Conservation (phyloP, 768 basidiomycete species). For the Hirschioporus abietinus region DNA sequence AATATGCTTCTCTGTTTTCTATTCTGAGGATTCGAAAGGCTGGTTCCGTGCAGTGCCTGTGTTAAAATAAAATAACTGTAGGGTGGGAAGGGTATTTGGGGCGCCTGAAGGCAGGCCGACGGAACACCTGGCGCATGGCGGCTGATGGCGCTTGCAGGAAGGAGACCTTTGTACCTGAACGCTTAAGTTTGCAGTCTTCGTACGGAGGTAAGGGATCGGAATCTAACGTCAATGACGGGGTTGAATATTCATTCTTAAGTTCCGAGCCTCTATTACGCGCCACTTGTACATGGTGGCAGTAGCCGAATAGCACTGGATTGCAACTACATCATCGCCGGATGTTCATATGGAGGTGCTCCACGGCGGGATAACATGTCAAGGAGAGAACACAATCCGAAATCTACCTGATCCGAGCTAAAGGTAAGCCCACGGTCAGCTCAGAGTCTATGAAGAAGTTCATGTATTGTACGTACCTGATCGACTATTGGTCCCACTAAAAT, state of each 20-base stretch:
- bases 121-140: not conserved
- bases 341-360: not conserved
- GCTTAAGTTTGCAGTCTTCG: not conserved
- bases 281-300: not conserved
- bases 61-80: not conserved
- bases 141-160: not conserved
- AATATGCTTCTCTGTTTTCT: not conserved
- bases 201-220: not conserved
- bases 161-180: not conserved
- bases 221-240: not conserved
- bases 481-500: slow-evolving; percentile 1
- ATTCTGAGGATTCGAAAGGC: not conserved
- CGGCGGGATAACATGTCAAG: not conserved
- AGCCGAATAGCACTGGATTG: not conserved
- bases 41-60: not conserved
- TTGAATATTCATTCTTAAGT: not conserved
- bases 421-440: not conserved
- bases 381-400: not conserved
- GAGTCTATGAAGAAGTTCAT: not conserved
- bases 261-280: not conserved
- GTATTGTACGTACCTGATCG: not conserved
- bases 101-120: not conserved
- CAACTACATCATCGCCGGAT: not conserved
- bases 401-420: not conserved
- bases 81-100: not conserved